Percentiles rank a stretch among this genome's conserved stretches.
Evolutionary conservation across 148 eudicot genomes (phyloP).

Genomic region (Bassia scoparia): DNA sequence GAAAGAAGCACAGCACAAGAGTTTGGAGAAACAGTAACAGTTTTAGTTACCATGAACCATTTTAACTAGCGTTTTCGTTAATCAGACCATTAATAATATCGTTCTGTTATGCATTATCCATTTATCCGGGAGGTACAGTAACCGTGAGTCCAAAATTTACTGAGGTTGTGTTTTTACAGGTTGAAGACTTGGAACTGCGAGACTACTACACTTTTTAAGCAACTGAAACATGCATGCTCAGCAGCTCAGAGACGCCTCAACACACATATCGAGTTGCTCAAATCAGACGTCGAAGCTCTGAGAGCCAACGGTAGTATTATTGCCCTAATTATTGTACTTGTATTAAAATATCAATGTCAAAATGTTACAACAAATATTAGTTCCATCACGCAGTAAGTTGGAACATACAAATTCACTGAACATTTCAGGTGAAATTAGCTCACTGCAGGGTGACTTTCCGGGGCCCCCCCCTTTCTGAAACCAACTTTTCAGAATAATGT

Average conservation of each 20-base stretch:
- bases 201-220: slow-evolving; percentile 58
- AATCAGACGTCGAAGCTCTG: slow-evolving; percentile 88
- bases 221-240: slow-evolving; percentile 64
- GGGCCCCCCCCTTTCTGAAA: slow-evolving; percentile 77
- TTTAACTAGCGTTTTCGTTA: too few relatives aligned
- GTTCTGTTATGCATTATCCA: too few relatives aligned
- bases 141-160: neutral
- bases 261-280: slow-evolving; percentile 89
- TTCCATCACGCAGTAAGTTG: too few relatives aligned
- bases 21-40: slow-evolving; percentile 66
- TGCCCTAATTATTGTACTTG: too few relatives aligned
- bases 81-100: too few relatives aligned
- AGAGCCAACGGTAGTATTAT: slow-evolving; percentile 98
- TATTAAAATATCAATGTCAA: too few relatives aligned
- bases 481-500: slow-evolving; percentile 56
- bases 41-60: neutral
- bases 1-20: slow-evolving; percentile 77
- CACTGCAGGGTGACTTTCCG: slow-evolving; percentile 80
- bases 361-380: too few relatives aligned
- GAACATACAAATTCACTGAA: neutral
- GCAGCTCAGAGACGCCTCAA: slow-evolving; percentile 70
- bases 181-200: slow-evolving; percentile 66
- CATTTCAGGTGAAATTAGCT: slow-evolving; percentile 73
- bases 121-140: too few relatives aligned
- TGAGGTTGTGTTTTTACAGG: slow-evolving; percentile 25